Evolutionary conservation across 116 monocot species (phyloP).

Genomic region (Phalaenopsis hybrid): DNA sequence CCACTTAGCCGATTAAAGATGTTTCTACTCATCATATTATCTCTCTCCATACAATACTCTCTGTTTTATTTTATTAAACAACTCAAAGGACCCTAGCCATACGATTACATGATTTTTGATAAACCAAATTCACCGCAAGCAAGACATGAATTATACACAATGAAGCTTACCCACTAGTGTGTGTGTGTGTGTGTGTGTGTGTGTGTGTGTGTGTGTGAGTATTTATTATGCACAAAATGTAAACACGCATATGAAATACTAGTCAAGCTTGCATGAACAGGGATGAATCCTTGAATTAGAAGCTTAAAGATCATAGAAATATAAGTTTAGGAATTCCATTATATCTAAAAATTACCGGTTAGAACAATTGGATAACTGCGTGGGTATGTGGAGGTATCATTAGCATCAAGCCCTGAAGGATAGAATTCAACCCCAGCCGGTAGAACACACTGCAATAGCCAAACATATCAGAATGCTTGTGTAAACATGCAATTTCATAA

Average conservation of each 20-base stretch:
- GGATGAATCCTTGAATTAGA: background rate
- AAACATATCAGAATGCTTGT: background rate
- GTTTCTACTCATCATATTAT: too few relatives aligned
- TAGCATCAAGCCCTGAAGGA: slow-evolving; percentile 32
- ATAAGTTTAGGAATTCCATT: background rate
- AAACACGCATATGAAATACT: background rate
- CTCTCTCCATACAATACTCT: too few relatives aligned
- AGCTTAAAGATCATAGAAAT: background rate
- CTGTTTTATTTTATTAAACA: too few relatives aligned
- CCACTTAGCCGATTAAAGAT: too few relatives aligned
- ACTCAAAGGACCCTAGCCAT: too few relatives aligned
- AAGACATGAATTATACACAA: background rate
- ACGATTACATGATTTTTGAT: too few relatives aligned
- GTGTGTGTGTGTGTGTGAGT: background rate
- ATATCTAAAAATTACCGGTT: slow-evolving; percentile 26
- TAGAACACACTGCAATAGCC: slow-evolving; percentile 41
- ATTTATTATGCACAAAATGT: background rate
- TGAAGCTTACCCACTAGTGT: background rate
- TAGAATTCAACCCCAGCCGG: slow-evolving; percentile 53
- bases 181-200: background rate
- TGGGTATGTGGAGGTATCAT: slow-evolving; percentile 34
- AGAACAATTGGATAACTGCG: slow-evolving; percentile 57
- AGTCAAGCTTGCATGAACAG: background rate
- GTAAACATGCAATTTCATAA: background rate
- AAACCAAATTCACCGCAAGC: too few relatives aligned